phyloP scores from a whole-genome alignment of 768 basidiomycete species.

The Pholiota microspora region DNA sequence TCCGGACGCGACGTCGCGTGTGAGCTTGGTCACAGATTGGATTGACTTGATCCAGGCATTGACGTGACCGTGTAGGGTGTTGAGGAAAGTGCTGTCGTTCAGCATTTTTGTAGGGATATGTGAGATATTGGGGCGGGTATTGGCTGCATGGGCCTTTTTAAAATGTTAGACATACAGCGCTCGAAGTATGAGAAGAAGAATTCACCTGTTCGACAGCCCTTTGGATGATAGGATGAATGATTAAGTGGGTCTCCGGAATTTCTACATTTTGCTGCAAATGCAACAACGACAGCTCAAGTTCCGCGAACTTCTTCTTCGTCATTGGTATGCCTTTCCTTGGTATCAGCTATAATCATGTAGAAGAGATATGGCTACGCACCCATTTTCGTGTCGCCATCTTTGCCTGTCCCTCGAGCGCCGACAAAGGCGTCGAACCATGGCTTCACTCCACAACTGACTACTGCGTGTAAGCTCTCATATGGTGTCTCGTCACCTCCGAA shows the following conservation, averaged over 20 bases:
- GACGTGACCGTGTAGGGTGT: conserved; percentile 88
- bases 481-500: conserved; percentile 88
- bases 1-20: conserved; percentile 87
- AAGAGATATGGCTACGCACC: conserved; percentile 31
- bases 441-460: conserved; percentile 94
- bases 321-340: conserved; percentile 74
- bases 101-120: conserved; percentile 73
- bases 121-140: conserved; percentile 69
- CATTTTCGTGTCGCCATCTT: conserved; percentile 81
- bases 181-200: conserved; percentile 1
- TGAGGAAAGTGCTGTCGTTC: conserved; percentile 89
- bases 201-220: conserved; percentile 74
- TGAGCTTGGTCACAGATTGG: conserved; percentile 94
- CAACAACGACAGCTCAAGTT: conserved; percentile 89
- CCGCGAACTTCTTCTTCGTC: conserved; percentile 99
- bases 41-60: conserved; percentile 99
- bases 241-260: conserved; percentile 93
- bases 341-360: not conserved
- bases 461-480: conserved; percentile 92
- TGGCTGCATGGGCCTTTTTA: conserved; percentile 44
- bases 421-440: conserved; percentile 99
- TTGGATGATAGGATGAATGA: conserved; percentile 88
- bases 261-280: conserved; percentile 99
- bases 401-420: conserved; percentile 72
- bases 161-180: conserved; percentile 5